Evolutionary conservation across 768 basidiomycete genomes (phyloP).

Genomic region (Suillus clintonianus): DNA sequence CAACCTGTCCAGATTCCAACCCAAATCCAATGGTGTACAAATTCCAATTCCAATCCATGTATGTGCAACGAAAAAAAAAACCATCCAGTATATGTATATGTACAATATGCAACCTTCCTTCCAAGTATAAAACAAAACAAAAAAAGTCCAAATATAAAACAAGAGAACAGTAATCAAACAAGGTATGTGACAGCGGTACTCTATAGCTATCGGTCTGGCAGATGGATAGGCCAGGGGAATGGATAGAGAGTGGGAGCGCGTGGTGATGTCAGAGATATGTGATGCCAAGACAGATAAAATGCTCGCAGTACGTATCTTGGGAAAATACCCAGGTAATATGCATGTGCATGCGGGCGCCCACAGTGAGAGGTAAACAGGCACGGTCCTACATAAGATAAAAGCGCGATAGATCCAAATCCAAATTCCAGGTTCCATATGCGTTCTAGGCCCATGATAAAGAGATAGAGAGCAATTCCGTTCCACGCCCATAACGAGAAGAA

Average conservation of each 20-base stretch:
- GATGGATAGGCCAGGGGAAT: neutral
- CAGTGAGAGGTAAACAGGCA: neutral
- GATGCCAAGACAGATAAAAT: neutral
- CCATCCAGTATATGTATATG: neutral
- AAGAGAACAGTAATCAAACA: neutral
- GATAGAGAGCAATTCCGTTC: neutral
- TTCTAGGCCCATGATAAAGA: neutral
- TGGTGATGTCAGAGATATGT: neutral
- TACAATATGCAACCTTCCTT: neutral
- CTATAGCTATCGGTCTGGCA: neutral
- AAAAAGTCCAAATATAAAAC: neutral
- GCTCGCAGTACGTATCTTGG: neutral
- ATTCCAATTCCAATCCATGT: neutral
- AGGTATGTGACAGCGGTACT: constrained; percentile 1
- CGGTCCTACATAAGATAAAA: neutral
- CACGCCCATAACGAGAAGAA: neutral
- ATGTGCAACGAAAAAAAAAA: neutral
- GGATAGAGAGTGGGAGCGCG: neutral
- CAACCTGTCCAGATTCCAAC: no score
- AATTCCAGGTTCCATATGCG: neutral
- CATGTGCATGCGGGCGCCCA: neutral
- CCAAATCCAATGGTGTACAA: neutral
- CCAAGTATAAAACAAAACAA: neutral
- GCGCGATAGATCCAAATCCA: neutral
- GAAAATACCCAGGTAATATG: neutral